phyloP scores from a whole-genome alignment of 2,329 filamentous ascomycete species.

The Coniochaeta ligniaria region DNA sequence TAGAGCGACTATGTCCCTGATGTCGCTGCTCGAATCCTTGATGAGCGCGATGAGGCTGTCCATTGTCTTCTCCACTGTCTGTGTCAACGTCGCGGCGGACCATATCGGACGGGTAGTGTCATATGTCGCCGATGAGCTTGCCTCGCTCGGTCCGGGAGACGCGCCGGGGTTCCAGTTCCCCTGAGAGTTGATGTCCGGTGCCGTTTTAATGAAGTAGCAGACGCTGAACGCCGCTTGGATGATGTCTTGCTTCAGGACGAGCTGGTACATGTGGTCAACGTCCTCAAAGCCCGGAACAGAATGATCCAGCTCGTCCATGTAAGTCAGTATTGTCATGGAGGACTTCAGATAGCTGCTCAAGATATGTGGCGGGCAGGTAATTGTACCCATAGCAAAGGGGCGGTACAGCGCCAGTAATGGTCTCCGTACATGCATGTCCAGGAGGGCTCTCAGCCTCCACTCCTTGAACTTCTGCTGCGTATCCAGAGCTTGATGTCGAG shows the following conservation, averaged over 20 bases:
- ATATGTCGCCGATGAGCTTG: background rate
- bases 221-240: slow-evolving; percentile 48
- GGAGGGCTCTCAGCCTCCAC: slow-evolving; percentile 42
- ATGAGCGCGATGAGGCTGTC: slow-evolving; percentile 33
- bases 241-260: slow-evolving; percentile 46
- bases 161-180: background rate
- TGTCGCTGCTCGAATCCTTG: slow-evolving; percentile 39
- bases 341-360: slow-evolving; percentile 45
- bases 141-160: background rate
- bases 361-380: slow-evolving; percentile 43
- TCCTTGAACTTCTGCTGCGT: slow-evolving; percentile 38
- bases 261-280: slow-evolving; percentile 44
- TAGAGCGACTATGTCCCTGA: slow-evolving; percentile 43
- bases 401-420: slow-evolving; percentile 46
- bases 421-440: slow-evolving; percentile 45
- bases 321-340: slow-evolving; percentile 47
- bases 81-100: slow-evolving; percentile 31
- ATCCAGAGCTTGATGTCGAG: slow-evolving; percentile 33
- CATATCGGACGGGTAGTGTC: slow-evolving; percentile 18
- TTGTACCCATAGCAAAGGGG: slow-evolving; percentile 44
- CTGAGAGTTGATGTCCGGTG: slow-evolving; percentile 8
- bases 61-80: slow-evolving; percentile 38
- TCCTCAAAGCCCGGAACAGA: slow-evolving; percentile 36
- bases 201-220: slow-evolving; percentile 44
- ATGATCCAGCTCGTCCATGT: slow-evolving; percentile 46